Percentiles rank a stretch among this genome's conserved stretches.
phyloP scores from a whole-genome alignment of 1,284 basidiomycete genomes.

The Tilletia caries region DNA sequence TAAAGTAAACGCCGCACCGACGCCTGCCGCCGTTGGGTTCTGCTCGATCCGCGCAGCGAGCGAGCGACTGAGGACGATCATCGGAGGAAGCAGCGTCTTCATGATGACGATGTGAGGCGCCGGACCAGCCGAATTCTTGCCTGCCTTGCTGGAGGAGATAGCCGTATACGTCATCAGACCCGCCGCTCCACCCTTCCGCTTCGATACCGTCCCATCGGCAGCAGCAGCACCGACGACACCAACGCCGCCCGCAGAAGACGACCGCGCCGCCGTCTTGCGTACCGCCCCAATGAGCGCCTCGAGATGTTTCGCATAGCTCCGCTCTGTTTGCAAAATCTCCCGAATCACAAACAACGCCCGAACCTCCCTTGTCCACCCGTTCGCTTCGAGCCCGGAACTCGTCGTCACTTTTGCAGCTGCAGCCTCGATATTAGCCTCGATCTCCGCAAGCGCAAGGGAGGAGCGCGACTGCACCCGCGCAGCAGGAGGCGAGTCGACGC shows the following conservation, averaged over 20 bases:
- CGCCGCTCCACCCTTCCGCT: conserved; percentile 26
- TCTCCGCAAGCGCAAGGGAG: neutral
- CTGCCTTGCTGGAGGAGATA: neutral
- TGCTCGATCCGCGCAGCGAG: conserved; percentile 45
- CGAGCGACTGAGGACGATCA: conserved; percentile 48
- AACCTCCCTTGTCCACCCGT: conserved; percentile 51
- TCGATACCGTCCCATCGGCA: conserved; percentile 13
- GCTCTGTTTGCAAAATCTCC: conserved; percentile 49
- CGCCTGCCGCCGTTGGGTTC: conserved; percentile 45
- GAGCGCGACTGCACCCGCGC: neutral
- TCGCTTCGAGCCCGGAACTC: conserved; percentile 38
- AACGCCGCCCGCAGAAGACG: conserved; percentile 5
- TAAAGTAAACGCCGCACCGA: conserved; percentile 39
- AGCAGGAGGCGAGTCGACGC: neutral
- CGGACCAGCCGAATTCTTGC: conserved; percentile 6
- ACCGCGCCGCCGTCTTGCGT: conserved; percentile 25
- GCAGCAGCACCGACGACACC: neutral
- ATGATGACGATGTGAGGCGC: conserved; percentile 33
- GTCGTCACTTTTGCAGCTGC: conserved; percentile 18
- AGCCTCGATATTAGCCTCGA: conserved; percentile 7
- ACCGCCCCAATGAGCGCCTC: conserved; percentile 41
- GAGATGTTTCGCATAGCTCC: conserved; percentile 46
- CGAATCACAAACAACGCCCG: conserved; percentile 49
- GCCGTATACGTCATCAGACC: conserved; percentile 26
- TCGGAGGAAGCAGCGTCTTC: conserved; percentile 41